These are phyloP conservation scores for Pichia thaimueangensis DNA, from an alignment of 805 yeast genomes.

Conservation along the genomic window DNA sequence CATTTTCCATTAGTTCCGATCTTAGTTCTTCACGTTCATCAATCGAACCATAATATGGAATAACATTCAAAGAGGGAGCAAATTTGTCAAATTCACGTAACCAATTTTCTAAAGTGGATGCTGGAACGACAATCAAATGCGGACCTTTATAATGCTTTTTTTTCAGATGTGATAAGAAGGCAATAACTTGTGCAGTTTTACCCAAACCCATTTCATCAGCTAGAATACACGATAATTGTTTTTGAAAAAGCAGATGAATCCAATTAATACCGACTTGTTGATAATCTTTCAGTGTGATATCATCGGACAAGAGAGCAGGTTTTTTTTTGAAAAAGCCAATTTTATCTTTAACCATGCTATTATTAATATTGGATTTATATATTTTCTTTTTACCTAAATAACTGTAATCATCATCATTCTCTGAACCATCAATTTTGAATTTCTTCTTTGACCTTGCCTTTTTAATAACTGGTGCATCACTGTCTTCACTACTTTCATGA, in stretches of 20 bases:
- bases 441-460: constrained; percentile 1
- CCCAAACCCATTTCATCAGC: constrained; percentile 99
- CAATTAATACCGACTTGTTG: constrained; percentile 98
- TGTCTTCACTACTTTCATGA: constrained; percentile 18
- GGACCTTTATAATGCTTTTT: constrained; percentile 60
- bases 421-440: constrained; percentile 36
- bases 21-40: constrained; percentile 81
- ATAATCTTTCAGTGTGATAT: constrained; percentile 70
- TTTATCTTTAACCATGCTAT: constrained; percentile 13
- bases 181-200: constrained; percentile 92
- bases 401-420: constrained; percentile 26
- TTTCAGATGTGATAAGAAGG: constrained; percentile 82
- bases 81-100: constrained; percentile 86
- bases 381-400: constrained; percentile 15
- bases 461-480: constrained; percentile 37
- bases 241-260: constrained; percentile 73
- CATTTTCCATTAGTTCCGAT: constrained; percentile 51
- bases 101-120: constrained; percentile 97
- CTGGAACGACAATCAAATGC: constrained; percentile 90
- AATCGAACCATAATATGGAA: constrained; percentile 91
- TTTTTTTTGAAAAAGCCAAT: constrained; percentile 53
- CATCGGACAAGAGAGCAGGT: constrained; percentile 61
- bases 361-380: constrained; percentile 28
- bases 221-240: constrained; percentile 79
- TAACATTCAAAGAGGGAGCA: constrained; percentile 73